phyloP scores from a whole-genome alignment of 2,329 filamentous ascomycete species.

The Cordyceps pruinosa region DNA sequence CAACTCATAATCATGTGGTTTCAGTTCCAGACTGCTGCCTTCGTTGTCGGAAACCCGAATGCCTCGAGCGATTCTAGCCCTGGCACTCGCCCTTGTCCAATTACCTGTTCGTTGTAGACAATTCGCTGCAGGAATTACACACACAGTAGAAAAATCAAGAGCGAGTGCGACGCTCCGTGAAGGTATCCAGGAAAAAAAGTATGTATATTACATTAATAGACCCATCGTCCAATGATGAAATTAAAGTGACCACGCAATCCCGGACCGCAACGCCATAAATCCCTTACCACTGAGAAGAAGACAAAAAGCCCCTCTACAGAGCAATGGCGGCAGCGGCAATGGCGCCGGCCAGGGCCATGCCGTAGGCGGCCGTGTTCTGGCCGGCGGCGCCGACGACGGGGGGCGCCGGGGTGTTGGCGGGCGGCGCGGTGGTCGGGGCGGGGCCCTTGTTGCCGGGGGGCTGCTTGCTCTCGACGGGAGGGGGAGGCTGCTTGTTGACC shows the following conservation, averaged over 20 bases:
- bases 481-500: neutral
- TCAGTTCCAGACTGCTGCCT: too few species aligned
- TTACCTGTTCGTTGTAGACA: too few species aligned
- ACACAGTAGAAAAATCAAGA: neutral
- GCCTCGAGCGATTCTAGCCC: too few species aligned
- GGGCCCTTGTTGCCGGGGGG: neutral
- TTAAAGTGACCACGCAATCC: neutral
- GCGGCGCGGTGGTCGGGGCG: neutral
- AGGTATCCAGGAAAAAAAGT: neutral
- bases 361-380: conserved; percentile 15
- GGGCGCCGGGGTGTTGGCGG: neutral
- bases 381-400: conserved; percentile 16
- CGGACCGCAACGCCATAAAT: neutral
- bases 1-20: too few species aligned
- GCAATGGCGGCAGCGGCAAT: conserved; percentile 20
- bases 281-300: neutral
- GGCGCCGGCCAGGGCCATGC: conserved; percentile 22
- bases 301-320: conserved; percentile 20
- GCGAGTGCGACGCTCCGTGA: neutral
- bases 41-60: too few species aligned
- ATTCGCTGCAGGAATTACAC: neutral
- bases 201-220: conserved; percentile 1
- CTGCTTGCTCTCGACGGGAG: neutral
- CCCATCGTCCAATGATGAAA: conserved; percentile 6
- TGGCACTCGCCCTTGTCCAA: too few species aligned